phyloP scores from a whole-genome alignment of 108 stramenopile species.

The Skeletonema potamos region DNA sequence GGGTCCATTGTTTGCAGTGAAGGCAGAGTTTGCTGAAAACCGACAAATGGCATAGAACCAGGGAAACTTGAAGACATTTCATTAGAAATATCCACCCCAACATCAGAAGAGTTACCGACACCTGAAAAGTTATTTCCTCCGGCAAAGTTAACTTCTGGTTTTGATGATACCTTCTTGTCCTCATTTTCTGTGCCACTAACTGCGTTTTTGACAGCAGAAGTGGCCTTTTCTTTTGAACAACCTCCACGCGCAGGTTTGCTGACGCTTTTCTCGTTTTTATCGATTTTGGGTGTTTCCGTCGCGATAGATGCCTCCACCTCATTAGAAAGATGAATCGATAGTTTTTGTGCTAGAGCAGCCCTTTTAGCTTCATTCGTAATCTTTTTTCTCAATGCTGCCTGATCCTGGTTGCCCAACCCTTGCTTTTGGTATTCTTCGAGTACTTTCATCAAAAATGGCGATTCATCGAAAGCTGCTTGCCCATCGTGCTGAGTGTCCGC shows the following conservation, averaged over 20 bases:
- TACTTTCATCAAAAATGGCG: not conserved
- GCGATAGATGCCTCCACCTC: not conserved
- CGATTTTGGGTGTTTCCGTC: not conserved
- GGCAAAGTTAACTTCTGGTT: not conserved
- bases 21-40: not conserved
- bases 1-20: not conserved
- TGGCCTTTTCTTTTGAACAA: not conserved
- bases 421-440: not conserved
- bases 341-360: not conserved
- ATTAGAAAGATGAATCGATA: slow-evolving; percentile 1
- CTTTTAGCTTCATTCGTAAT: not conserved
- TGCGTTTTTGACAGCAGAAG: not conserved
- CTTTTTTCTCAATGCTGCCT: not conserved
- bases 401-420: not conserved
- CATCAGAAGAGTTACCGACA: not conserved
- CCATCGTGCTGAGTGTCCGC: not conserved
- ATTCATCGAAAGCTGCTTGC: not conserved
- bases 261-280: not conserved
- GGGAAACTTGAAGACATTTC: not conserved
- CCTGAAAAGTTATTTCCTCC: not conserved
- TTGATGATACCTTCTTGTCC: not conserved
- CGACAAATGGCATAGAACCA: not conserved
- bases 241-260: not conserved
- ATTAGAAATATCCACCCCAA: not conserved
- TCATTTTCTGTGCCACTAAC: not conserved